Percentiles rank a stretch among this genome's conserved stretches.
phyloP scores from a whole-genome alignment of 345 rosid species.

The Salix koriyanagi region DNA sequence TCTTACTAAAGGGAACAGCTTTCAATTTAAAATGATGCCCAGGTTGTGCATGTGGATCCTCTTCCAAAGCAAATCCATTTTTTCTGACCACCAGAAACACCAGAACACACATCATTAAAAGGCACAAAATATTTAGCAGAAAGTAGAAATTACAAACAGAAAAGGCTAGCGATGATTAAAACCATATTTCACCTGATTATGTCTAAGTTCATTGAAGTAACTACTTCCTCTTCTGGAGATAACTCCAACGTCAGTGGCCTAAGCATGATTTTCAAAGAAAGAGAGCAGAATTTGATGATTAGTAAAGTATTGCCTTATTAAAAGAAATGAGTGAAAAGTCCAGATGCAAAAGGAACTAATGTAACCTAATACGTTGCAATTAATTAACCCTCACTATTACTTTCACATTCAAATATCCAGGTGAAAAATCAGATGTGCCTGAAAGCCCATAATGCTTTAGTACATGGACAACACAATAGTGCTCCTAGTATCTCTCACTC shows the following conservation, averaged over 20 bases:
- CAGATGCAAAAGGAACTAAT: not conserved
- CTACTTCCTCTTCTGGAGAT: constrained; percentile 89
- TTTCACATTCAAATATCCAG: not conserved
- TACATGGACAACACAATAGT: too few relatives aligned
- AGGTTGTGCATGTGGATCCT: constrained; percentile 66
- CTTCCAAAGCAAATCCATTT: constrained; percentile 88
- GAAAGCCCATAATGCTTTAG: too few relatives aligned
- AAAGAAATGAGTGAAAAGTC: not conserved
- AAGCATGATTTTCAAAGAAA: constrained; percentile 1
- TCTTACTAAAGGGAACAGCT: constrained; percentile 92
- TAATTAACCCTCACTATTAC: not conserved
- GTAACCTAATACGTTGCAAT: not conserved
- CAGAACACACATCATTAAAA: constrained; percentile 9
- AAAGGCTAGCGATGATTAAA: constrained; percentile 3
- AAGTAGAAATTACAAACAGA: not conserved
- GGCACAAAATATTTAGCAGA: not conserved
- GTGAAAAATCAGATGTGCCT: not conserved
- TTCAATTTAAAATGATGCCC: constrained; percentile 68
- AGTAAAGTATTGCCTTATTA: not conserved
- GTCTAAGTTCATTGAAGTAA: constrained; percentile 82
- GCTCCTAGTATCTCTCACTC: too few relatives aligned
- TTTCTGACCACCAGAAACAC: constrained; percentile 41
- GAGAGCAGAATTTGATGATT: not conserved
- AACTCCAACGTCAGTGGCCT: constrained; percentile 88
- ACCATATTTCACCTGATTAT: constrained; percentile 56